phyloP scores from a whole-genome alignment of 2,329 filamentous ascomycete genomes.

The Stemphylium lycopersici region DNA sequence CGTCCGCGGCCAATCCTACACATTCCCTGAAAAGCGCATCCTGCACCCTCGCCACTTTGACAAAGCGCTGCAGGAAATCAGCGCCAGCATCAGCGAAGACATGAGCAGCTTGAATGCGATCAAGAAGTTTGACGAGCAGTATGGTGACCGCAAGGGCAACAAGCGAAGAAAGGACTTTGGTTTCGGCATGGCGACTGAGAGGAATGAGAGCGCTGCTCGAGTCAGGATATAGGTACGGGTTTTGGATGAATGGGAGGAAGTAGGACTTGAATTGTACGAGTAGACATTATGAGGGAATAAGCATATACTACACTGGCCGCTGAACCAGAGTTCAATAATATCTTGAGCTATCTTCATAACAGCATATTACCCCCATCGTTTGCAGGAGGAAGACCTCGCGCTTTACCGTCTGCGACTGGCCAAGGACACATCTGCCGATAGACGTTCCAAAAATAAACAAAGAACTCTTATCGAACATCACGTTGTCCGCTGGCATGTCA shows the following conservation, averaged over 20 bases:
- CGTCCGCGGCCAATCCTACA: slow-evolving; percentile 51
- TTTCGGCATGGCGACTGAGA: slow-evolving; percentile 49
- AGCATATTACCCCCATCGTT: too few relatives aligned
- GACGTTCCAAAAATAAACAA: too few relatives aligned
- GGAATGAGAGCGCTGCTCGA: slow-evolving; percentile 40
- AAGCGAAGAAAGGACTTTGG: slow-evolving; percentile 65
- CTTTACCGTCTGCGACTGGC: too few relatives aligned
- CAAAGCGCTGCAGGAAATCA: slow-evolving; percentile 84
- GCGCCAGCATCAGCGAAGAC: slow-evolving; percentile 90
- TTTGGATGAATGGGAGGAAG: too few relatives aligned
- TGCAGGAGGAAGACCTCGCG: too few relatives aligned
- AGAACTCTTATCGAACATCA: too few relatives aligned
- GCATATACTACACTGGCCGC: not conserved
- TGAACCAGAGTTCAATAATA: too few relatives aligned
- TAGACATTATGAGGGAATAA: too few relatives aligned
- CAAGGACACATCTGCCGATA: too few relatives aligned
- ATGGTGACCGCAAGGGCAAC: slow-evolving; percentile 77
- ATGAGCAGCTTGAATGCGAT: slow-evolving; percentile 87
- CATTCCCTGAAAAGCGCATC: slow-evolving; percentile 71
- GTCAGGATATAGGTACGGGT: slow-evolving; percentile 29
- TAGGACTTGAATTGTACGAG: too few relatives aligned
- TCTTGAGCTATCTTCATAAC: too few relatives aligned
- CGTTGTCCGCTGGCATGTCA: too few relatives aligned
- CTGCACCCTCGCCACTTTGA: slow-evolving; percentile 78
- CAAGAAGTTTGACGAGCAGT: slow-evolving; percentile 94